Evolutionary conservation across 2,329 filamentous ascomycete genomes (phyloP).

Genomic region (Aspergillus sp.): DNA sequence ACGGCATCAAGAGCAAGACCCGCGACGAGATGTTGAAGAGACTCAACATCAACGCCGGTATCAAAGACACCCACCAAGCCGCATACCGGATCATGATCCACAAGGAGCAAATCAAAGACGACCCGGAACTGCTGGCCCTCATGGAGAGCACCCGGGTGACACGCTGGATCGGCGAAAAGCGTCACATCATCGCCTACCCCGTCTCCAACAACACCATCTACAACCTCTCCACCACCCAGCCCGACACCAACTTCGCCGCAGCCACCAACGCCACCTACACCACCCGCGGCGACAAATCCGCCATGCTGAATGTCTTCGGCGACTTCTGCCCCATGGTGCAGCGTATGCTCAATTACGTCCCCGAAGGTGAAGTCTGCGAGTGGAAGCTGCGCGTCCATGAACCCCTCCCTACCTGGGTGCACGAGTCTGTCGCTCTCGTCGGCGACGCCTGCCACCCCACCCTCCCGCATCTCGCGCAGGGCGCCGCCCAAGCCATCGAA

Average conservation of each 20-base stretch:
- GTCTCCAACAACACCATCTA: slow-evolving; percentile 60
- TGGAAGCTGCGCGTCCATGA: slow-evolving; percentile 61
- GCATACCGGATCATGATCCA: slow-evolving; percentile 52
- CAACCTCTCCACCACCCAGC: slow-evolving; percentile 60
- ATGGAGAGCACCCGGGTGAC: slow-evolving; percentile 54
- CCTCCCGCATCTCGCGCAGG: slow-evolving; percentile 58
- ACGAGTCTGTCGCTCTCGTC: slow-evolving; percentile 48
- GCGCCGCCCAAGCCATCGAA: slow-evolving; percentile 61
- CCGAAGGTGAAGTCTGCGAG: slow-evolving; percentile 59
- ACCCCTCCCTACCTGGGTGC: slow-evolving; percentile 57
- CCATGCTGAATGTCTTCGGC: slow-evolving; percentile 55
- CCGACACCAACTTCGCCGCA: slow-evolving; percentile 54
- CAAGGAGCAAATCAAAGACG: slow-evolving; percentile 38
- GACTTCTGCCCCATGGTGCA: slow-evolving; percentile 58
- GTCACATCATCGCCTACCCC: slow-evolving; percentile 63
- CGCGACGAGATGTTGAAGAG: slow-evolving; percentile 37
- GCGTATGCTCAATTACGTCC: slow-evolving; percentile 57
- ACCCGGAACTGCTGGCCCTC: slow-evolving; percentile 50
- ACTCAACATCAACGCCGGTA: slow-evolving; percentile 31
- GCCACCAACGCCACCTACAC: slow-evolving; percentile 58
- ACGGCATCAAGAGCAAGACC: slow-evolving; percentile 49
- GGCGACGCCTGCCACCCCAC: slow-evolving; percentile 60
- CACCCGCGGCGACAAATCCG: slow-evolving; percentile 54
- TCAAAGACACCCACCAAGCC: slow-evolving; percentile 46
- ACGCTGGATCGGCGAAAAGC: slow-evolving; percentile 59